phyloP scores from a whole-genome alignment of 75 land plant species.

The Cryptomeria japonica region DNA sequence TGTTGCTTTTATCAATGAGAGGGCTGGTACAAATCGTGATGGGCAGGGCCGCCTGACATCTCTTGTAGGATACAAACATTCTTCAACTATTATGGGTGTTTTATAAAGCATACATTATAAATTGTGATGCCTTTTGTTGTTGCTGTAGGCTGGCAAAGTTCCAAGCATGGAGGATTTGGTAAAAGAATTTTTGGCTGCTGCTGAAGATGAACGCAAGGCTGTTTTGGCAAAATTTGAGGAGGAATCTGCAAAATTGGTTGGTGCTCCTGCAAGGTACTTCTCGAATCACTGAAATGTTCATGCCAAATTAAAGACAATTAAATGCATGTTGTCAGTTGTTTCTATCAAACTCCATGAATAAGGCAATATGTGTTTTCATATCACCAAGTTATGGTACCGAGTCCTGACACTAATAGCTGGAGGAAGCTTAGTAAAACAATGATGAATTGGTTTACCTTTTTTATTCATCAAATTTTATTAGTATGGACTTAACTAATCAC shows the following conservation, averaged over 20 bases:
- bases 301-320: background rate
- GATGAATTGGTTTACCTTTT: background rate
- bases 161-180: conserved; percentile 55
- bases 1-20: conserved; percentile 82
- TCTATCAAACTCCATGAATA: background rate
- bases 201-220: conserved; percentile 53
- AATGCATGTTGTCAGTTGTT: background rate
- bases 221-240: conserved; percentile 62
- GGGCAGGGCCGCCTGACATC: conserved; percentile 73
- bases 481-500: too few relatives aligned
- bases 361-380: too few relatives aligned
- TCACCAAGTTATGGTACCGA: too few relatives aligned
- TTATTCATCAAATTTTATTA: background rate
- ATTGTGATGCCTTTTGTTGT: background rate
- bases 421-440: background rate
- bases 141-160: conserved; percentile 76
- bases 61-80: conserved; percentile 42
- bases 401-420: too few relatives aligned
- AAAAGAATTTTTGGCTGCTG: conserved; percentile 68
- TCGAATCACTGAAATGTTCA: background rate
- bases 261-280: conserved; percentile 68
- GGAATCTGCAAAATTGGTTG: conserved; percentile 66
- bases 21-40: conserved; percentile 80
- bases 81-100: background rate
- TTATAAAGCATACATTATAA: background rate